Evolutionary conservation across 441 rosid genomes (phyloP).

Genomic region (Syzygium malaccense): DNA sequence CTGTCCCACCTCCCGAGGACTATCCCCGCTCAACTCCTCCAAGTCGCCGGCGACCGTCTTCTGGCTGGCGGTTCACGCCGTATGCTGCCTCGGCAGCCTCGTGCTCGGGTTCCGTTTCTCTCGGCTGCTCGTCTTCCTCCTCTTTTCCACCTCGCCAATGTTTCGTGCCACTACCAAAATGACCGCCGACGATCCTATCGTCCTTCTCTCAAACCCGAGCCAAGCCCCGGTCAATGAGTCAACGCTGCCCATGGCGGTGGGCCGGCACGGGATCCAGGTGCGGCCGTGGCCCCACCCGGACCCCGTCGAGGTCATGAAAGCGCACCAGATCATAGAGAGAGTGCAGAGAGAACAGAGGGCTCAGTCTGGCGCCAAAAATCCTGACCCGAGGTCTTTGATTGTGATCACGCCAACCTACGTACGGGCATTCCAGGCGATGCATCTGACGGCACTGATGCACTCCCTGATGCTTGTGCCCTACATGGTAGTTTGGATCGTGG

Average conservation of each 20-base stretch:
- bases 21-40: background rate
- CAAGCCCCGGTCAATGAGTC: slow-evolving; percentile 3
- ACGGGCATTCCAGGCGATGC: slow-evolving; percentile 85
- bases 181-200: background rate
- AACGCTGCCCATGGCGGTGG: slow-evolving; percentile 68
- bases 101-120: slow-evolving; percentile 5
- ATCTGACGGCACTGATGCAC: slow-evolving; percentile 90
- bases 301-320: slow-evolving; percentile 84
- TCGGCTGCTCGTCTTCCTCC: background rate
- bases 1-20: background rate
- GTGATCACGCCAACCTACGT: slow-evolving; percentile 92
- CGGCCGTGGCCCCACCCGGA: slow-evolving; percentile 98
- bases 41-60: background rate
- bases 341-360: slow-evolving; percentile 85
- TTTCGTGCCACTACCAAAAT: accelerated
- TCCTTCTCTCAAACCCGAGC: background rate
- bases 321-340: slow-evolving; percentile 78
- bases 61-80: background rate
- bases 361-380: slow-evolving; percentile 53
- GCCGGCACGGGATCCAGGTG: slow-evolving; percentile 98
- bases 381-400: slow-evolving; percentile 38
- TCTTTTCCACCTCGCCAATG: background rate
- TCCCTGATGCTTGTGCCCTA: slow-evolving; percentile 82
- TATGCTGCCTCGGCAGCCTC: slow-evolving; percentile 1
- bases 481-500: slow-evolving; percentile 90